These are phyloP conservation scores for Nannizzia gypsea DNA, from an alignment of 2,329 filamentous ascomycete genomes.

Conservation along the genomic window DNA sequence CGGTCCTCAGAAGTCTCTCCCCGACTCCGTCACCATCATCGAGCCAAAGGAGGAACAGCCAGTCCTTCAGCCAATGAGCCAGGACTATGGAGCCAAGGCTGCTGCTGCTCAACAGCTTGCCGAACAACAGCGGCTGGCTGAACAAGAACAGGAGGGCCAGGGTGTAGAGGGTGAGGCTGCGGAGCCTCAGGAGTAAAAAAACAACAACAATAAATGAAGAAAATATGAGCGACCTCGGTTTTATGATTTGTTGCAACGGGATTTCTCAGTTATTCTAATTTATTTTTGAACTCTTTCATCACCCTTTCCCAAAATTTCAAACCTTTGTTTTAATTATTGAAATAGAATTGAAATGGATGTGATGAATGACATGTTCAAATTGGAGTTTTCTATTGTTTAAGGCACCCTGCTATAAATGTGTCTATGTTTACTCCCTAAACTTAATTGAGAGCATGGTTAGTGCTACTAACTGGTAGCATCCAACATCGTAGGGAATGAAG, in stretches of 20 bases:
- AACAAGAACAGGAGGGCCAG: slow-evolving; percentile 35
- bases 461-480: too few relatives aligned
- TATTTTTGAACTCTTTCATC: slow-evolving; percentile 2
- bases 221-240: slow-evolving; percentile 2
- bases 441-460: not conserved
- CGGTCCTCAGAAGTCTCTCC: slow-evolving; percentile 91
- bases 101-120: slow-evolving; percentile 47
- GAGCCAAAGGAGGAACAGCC: slow-evolving; percentile 99
- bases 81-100: slow-evolving; percentile 97
- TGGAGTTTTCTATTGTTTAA: not conserved
- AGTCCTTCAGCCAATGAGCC: slow-evolving; percentile 86
- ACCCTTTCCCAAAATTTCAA: not conserved
- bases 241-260: slow-evolving; percentile 1
- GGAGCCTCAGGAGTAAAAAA: slow-evolving; percentile 40
- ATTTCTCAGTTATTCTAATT: slow-evolving; percentile 1
- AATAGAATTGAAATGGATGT: slow-evolving; percentile 5
- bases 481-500: too few relatives aligned
- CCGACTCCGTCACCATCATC: slow-evolving; percentile 98
- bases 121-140: slow-evolving; percentile 46
- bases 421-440: not conserved
- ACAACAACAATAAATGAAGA: slow-evolving; percentile 8
- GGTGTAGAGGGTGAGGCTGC: slow-evolving; percentile 24
- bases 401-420: not conserved
- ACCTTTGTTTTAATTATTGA: not conserved
- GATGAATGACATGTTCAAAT: not conserved